Base-by-base conservation (phyloP, 345 rosid species). In the Ceriops tagal region DNA sequence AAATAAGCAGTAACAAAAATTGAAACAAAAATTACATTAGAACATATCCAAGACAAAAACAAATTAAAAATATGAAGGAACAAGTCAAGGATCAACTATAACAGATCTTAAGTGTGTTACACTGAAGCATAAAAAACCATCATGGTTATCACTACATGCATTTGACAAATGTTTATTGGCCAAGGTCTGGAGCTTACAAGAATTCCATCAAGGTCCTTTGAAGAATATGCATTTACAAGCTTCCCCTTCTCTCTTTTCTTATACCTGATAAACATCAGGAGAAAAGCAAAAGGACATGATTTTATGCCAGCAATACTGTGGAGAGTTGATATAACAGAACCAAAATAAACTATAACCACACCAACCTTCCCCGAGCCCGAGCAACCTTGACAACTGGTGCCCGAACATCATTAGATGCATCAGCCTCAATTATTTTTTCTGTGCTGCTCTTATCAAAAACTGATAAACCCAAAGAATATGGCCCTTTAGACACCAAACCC, bases 181-280 rank as follows among this genome's bases (percentile, higher is more conserved):
- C 28, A 28, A 70, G 19, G 55, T 34, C 65, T 52, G 58, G 26
- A 80, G 77, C 93, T 78, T 84, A 95, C 99, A 53, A 95, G 80
- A 77, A 95, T 95, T 73, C 98, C 98, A 77, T 85, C 90, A 72
- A 95, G 96, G 83, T 95, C 99, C 74, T 85, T 86, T 2, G 86
- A 80, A 30, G 99, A 86, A 82, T 92, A 95, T 30, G 89, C 81
- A 62, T 75, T 79, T 35, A 92, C 99, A 81, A 75, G 88, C 87
- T 95, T 95, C 74, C 91, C 99, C 56, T 80, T 85, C 79, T 95
- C 99, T 82, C 99, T 86, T 73, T 77, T 92, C 71, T 84, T 79
- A 72, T 92, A 95, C 79, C 96, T 89, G 73, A 69, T 18, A 64
- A 43, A 57, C 63, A 66, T 1, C 30, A 39, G 49, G 20, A 58